phyloP scores from a whole-genome alignment of 768 basidiomycete genomes.

The Leccinum arenicola region DNA sequence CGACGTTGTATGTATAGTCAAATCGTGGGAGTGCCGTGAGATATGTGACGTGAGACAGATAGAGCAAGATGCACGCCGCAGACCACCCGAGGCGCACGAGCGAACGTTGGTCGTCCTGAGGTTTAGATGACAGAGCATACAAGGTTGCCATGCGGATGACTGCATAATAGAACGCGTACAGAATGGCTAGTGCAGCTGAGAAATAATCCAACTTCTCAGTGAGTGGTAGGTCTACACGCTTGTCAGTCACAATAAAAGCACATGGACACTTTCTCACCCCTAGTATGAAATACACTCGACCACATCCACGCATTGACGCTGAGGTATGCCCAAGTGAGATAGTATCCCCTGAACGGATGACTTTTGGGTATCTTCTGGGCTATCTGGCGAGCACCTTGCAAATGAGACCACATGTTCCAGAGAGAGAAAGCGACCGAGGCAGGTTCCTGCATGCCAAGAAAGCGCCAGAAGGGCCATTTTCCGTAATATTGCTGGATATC shows the following conservation, averaged over 20 bases:
- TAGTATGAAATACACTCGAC: slow-evolving; percentile 88
- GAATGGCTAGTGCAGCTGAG: slow-evolving; percentile 82
- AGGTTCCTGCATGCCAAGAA: slow-evolving; percentile 91
- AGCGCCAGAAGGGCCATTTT: slow-evolving; percentile 95
- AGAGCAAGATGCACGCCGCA: slow-evolving; percentile 51
- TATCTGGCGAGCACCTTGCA: slow-evolving; percentile 53
- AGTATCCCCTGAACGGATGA: slow-evolving; percentile 72
- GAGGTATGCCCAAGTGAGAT: slow-evolving; percentile 60
- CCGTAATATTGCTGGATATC: slow-evolving; percentile 81
- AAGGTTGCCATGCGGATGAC: slow-evolving; percentile 75
- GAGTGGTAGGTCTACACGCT: slow-evolving; percentile 59
- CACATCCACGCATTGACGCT: slow-evolving; percentile 92
- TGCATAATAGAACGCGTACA: slow-evolving; percentile 77
- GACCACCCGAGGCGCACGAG: slow-evolving; percentile 40
- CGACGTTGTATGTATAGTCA: slow-evolving; percentile 92
- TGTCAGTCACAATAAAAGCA: slow-evolving; percentile 6
- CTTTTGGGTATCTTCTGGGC: slow-evolving; percentile 42
- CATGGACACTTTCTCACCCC: slow-evolving; percentile 54
- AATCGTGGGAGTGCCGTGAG: slow-evolving; percentile 73
- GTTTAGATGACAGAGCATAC: slow-evolving; percentile 44
- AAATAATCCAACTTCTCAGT: slow-evolving; percentile 97
- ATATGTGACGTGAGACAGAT: slow-evolving; percentile 75
- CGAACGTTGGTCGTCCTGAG: slow-evolving; percentile 17
- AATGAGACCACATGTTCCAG: slow-evolving; percentile 79
- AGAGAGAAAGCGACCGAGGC: slow-evolving; percentile 88